Evolutionary conservation across 2,329 filamentous ascomycete species (phyloP).

Genomic region (Colletotrichum nymphaeae): DNA sequence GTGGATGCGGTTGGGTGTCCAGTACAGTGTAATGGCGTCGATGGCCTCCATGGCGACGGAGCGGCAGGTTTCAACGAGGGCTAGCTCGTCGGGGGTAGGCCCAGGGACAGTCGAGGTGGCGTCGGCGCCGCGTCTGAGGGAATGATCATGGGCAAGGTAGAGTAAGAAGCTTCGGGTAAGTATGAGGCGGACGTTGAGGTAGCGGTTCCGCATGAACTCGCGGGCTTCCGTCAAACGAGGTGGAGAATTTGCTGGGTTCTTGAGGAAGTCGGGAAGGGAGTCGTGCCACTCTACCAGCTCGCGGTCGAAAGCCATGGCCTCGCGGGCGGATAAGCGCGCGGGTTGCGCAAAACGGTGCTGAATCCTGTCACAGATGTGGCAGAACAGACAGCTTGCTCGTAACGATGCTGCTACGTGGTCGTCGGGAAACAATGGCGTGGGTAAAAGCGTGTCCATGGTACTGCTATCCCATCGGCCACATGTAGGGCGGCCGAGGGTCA

Average conservation of each 20-base stretch:
- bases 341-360: constrained; percentile 45
- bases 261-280: constrained; percentile 38
- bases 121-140: constrained; percentile 19
- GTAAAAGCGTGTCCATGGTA: constrained; percentile 45
- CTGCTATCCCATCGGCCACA: constrained; percentile 44
- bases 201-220: constrained; percentile 45
- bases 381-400: constrained; percentile 42
- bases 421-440: constrained; percentile 37
- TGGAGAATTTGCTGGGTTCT: constrained; percentile 38
- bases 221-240: constrained; percentile 41
- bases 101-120: constrained; percentile 20
- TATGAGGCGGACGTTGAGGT: constrained; percentile 43
- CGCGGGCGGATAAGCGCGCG: constrained; percentile 39
- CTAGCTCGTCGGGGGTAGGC: constrained; percentile 37
- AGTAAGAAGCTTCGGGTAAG: constrained; percentile 40
- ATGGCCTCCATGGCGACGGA: constrained; percentile 44
- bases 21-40: constrained; percentile 44
- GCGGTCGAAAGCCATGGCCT: constrained; percentile 42
- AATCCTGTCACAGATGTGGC: constrained; percentile 44
- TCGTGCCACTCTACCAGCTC: constrained; percentile 44
- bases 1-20: constrained; percentile 46
- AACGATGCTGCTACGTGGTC: constrained; percentile 42
- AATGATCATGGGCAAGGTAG: constrained; percentile 39
- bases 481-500: constrained; percentile 52
- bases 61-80: constrained; percentile 41